Conservation (phyloP, 176 grass and related monocot species). For the Tillandsia fasciculata region DNA sequence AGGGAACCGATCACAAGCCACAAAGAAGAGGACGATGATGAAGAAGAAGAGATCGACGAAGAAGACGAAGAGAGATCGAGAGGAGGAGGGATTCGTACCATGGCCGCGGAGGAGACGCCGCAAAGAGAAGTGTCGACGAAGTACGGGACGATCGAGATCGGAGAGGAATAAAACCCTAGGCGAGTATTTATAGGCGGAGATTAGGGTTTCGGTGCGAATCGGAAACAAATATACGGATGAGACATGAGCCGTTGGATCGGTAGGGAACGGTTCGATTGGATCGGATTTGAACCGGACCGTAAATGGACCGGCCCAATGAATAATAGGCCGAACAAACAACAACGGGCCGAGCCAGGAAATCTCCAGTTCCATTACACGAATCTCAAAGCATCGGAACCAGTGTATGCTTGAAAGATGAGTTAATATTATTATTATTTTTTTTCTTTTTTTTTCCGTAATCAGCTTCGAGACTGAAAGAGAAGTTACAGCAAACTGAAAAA, state of each 20-base stretch:
- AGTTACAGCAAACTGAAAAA: no score
- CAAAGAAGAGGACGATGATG: background rate
- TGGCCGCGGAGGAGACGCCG: background rate
- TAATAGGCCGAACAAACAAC: background rate
- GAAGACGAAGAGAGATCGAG: background rate
- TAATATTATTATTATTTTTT: no score
- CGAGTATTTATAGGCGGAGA: background rate
- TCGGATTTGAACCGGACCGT: background rate
- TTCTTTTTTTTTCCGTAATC: no score
- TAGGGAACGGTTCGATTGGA: background rate
- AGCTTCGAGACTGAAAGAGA: no score
- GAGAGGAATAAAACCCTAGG: background rate
- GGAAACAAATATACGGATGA: background rate
- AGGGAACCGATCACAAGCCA: background rate
- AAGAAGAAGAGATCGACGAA: background rate
- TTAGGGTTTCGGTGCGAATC: background rate
- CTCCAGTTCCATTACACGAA: no score
- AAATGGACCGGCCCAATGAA: background rate
- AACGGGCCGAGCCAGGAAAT: no score
- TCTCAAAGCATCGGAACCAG: no score
- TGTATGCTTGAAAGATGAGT: no score
- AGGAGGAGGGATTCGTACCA: background rate
- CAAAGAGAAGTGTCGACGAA: background rate
- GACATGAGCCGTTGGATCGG: background rate
- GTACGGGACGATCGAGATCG: background rate